Percentiles rank a stretch among this genome's conserved stretches.
Evolutionary conservation across 768 basidiomycete genomes (phyloP).

Genomic region (Gymnopilus junonius): DNA sequence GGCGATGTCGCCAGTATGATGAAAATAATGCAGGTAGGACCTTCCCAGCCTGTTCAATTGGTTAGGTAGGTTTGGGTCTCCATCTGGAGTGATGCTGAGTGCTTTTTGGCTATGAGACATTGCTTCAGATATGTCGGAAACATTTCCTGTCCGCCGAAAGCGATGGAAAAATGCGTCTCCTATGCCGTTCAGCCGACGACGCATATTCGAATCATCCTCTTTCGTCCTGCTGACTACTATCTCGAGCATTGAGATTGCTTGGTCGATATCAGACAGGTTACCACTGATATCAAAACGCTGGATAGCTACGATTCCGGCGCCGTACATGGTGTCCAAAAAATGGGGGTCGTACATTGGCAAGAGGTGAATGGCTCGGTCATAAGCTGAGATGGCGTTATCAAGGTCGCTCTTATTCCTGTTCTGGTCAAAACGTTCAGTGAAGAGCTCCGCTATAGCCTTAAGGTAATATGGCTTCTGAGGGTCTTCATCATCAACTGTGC

Average conservation of each 20-base stretch:
- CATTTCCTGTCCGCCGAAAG: not conserved
- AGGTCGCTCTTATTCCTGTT: not conserved
- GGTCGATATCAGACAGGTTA: not conserved
- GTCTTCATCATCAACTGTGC: too few relatives aligned
- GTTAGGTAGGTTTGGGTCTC: not conserved
- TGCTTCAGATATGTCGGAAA: not conserved
- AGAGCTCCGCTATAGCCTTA: too few relatives aligned
- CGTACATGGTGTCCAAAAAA: not conserved
- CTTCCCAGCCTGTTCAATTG: constrained; percentile 1
- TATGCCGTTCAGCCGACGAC: too few relatives aligned
- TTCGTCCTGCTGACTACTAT: not conserved
- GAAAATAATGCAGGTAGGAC: not conserved
- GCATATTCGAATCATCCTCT: too few relatives aligned
- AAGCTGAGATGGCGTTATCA: not conserved
- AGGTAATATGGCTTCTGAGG: too few relatives aligned
- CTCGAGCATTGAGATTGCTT: not conserved
- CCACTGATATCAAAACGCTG: not conserved
- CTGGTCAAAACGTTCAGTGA: too few relatives aligned
- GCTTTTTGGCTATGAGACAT: not conserved
- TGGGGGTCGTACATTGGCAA: not conserved
- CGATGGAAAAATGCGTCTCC: too few relatives aligned
- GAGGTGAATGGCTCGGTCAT: not conserved
- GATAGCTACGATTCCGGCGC: not conserved
- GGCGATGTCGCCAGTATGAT: not conserved
- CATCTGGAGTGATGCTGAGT: not conserved